Evolutionary conservation across 345 rosid species (phyloP).

Genomic region (Schrenkiella parvula): DNA sequence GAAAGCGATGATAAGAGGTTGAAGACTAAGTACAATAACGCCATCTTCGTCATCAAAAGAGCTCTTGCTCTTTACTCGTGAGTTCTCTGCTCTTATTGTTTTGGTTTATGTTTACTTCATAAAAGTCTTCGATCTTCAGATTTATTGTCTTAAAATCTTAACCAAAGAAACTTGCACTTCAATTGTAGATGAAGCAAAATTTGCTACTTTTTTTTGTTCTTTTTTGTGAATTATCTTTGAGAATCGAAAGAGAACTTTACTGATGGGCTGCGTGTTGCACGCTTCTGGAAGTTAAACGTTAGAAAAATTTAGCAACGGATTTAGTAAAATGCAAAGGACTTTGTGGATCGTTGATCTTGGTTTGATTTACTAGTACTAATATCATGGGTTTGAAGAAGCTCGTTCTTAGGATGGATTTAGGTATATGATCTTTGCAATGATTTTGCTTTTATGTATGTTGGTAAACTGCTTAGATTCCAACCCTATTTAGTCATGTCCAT

Average conservation of each 20-base stretch:
- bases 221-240: background rate
- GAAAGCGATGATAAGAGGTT: conserved; percentile 87
- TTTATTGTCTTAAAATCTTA: background rate
- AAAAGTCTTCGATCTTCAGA: conserved; percentile 14
- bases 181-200: background rate
- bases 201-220: background rate
- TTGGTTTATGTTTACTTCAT: background rate
- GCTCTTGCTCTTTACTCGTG: conserved; percentile 91
- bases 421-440: background rate
- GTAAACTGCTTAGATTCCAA: background rate
- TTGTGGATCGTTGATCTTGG: background rate
- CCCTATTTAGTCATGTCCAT: background rate
- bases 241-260: background rate
- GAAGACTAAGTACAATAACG: conserved; percentile 87
- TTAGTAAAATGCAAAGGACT: background rate
- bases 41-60: conserved; percentile 79
- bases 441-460: background rate
- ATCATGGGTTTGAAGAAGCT: background rate
- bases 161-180: background rate
- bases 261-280: background rate
- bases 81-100: conserved; percentile 33
- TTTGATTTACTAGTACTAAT: background rate
- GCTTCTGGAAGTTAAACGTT: background rate
- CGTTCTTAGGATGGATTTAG: background rate
- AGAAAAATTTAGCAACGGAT: background rate